Base-by-base conservation (phyloP, 139 green algal species). In the Edaphochlamys debaryana region DNA sequence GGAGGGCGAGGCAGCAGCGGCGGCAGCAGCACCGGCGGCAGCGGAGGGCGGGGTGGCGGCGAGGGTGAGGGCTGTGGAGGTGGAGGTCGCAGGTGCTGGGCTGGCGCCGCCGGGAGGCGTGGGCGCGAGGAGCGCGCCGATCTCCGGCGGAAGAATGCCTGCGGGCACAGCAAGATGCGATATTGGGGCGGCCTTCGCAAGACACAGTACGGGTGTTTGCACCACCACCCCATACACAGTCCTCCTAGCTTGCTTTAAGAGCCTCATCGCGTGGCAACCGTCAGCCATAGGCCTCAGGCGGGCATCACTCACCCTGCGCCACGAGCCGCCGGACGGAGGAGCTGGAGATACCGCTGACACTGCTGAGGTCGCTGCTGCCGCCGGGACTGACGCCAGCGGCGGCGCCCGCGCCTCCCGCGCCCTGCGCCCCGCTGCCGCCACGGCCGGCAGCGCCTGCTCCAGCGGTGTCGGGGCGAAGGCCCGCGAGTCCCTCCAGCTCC, bases 101-200 rank as follows among this genome's bases (percentile, higher is more conserved):
- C n/a, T n/a, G n/a, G n/a, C n/a, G n/a, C n/a, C n/a, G n/a, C n/a
- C n/a, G n/a, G n/a, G n/a, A n/a, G n/a, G n/a, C n/a, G n/a, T n/a
- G n/a, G 58, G 23, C 19, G 75, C 62, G 25, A 82, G 62, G n/a
- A 82, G 75, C 3, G 40, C 32, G 30, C 23, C 62, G 6, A 82
- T 63, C 4, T 82, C 75, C 0, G 75, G 75, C 9, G 75, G 75
- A n/a, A 82, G 75, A n/a, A 82, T 72, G 42, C 75, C 75, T 82
- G 75, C 0, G 66, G 36, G 5, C 9, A 17, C 6, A 13, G 62
- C 20, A 30, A 32, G 58, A 66, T 4, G 29, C 34, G 17, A 34
- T 0, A 27, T 4, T 22, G 25, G 2, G 25, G 23, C 20, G 20
- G 4, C 5, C 6, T 58, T 22, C 11, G 48, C 11, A 54, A 54